Percentiles rank a stretch among this genome's conserved stretches.
Evolutionary conservation across 2,329 filamentous ascomycete genomes (phyloP).

Genomic region (Stachybotrys elegans): DNA sequence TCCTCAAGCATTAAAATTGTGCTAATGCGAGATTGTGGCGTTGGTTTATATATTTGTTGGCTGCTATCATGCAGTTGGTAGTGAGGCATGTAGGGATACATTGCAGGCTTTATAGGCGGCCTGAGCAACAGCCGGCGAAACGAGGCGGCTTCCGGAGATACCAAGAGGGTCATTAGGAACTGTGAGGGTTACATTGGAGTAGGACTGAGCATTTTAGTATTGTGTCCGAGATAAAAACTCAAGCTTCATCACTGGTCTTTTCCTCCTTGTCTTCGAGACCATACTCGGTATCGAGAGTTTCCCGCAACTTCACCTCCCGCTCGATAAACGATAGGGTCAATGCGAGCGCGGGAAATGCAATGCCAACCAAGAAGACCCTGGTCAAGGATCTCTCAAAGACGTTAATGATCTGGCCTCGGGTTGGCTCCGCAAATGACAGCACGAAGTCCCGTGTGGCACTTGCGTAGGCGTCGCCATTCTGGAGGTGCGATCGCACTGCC

Average conservation of each 20-base stretch:
- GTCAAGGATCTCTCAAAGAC: background rate
- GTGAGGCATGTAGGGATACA: no score
- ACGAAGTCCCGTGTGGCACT: background rate
- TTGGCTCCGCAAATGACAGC: background rate
- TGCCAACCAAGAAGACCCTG: background rate
- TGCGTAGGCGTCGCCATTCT: background rate
- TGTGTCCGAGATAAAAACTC: no score
- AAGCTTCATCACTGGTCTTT: background rate
- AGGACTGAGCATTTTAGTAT: no score
- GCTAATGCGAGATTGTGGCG: no score
- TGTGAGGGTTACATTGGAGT: no score
- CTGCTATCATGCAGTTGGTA: no score
- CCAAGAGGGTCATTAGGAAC: no score
- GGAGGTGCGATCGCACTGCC: background rate
- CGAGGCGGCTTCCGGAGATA: no score
- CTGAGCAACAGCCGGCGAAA: no score
- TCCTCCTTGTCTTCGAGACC: background rate
- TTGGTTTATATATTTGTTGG: no score
- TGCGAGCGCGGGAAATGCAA: background rate
- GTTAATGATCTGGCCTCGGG: background rate
- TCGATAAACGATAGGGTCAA: background rate
- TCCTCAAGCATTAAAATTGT: no score
- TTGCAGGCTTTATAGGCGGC: no score
- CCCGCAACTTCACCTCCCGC: background rate
- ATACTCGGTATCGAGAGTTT: background rate